These are phyloP conservation scores for Annona squamosa DNA, from an alignment of 164 flowering plant species.

Conservation along the genomic window DNA sequence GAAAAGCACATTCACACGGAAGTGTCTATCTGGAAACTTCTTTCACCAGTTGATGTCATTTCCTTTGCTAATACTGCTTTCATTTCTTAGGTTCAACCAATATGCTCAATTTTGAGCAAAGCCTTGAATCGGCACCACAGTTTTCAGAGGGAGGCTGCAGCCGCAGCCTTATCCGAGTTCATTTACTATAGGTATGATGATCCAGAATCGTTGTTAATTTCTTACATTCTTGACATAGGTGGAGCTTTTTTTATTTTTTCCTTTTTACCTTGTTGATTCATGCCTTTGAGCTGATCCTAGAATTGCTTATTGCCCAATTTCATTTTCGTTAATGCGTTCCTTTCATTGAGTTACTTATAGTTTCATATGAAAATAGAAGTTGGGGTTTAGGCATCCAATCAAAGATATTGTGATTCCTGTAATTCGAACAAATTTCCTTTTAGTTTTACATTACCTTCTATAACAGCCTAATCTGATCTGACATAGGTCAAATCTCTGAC, in stretches of 20 bases:
- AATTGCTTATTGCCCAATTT: too few species aligned
- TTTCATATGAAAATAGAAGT: too few species aligned
- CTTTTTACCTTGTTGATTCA: background rate
- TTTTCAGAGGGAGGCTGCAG: constrained; percentile 88
- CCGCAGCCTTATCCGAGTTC: constrained; percentile 92
- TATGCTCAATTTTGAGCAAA: constrained; percentile 54
- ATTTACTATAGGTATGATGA: constrained; percentile 61
- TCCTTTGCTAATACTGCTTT: background rate
- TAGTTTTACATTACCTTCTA: too few species aligned
- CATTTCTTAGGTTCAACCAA: constrained; percentile 49
- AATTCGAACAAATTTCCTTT: too few species aligned
- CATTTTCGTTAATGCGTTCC: too few species aligned
- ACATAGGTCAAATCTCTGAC: too few species aligned
- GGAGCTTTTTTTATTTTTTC: background rate
- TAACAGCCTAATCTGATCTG: too few species aligned
- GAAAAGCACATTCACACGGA: background rate
- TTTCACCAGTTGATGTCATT: background rate
- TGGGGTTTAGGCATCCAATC: too few species aligned
- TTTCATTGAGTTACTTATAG: too few species aligned
- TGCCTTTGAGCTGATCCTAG: background rate
- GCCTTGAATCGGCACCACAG: constrained; percentile 49
- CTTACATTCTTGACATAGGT: background rate
- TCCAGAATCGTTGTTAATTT: background rate
- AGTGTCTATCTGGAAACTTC: background rate
- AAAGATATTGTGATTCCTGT: too few species aligned